Evolutionary conservation across 1,284 basidiomycete species (phyloP), one percentile per base, ranked within the genome.

Genomic region (Sphagnurus paluster): DNA sequence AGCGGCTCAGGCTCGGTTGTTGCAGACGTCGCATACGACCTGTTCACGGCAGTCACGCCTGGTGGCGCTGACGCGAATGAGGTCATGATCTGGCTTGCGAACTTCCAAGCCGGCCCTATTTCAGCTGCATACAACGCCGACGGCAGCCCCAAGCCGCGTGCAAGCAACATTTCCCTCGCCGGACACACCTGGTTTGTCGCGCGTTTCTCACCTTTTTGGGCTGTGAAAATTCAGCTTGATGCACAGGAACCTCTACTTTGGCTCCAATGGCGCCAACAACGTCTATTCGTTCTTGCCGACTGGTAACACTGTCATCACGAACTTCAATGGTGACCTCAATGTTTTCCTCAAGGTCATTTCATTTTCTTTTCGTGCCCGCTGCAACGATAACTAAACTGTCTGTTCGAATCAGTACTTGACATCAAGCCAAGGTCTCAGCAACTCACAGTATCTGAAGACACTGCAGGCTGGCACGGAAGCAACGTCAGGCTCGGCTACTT

Each of bases 11-110:
- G 60, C 17, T 58, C 54, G 5, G 53, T 69, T 46, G 74, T 80
- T 33, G 74, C 76, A 0, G 71, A 85, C 50, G 70, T 83, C 38
- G 77, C 81, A 8, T 86, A 74, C 52, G 83, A 86, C 52, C 53
- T 84, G 1, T 86, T 85, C 67, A 84, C 82, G 0, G 74, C 82
- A 1, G 62, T 61, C 47, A 67, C 68, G 1, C 35, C 77, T 25
- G 73, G 73, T 2, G 82, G 82, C 14, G 63, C 69, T n/a, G 71
- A 73, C 49, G 67, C 66, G 24, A 73, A 79, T 55, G 84, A 86
- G 57, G 74, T 84, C 52, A 86, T 86, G 83, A 64, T 86, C 49
- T 85, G 84, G 83, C 71, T 84, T 11, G 80, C 70, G 4, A 80
- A 77, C 58, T 71, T 64, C 66, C 75, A 77, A 51, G 73, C 82